These are phyloP conservation scores for Metarhizium brunneum DNA, from an alignment of 2,329 filamentous ascomycete genomes.

Conservation along the genomic window DNA sequence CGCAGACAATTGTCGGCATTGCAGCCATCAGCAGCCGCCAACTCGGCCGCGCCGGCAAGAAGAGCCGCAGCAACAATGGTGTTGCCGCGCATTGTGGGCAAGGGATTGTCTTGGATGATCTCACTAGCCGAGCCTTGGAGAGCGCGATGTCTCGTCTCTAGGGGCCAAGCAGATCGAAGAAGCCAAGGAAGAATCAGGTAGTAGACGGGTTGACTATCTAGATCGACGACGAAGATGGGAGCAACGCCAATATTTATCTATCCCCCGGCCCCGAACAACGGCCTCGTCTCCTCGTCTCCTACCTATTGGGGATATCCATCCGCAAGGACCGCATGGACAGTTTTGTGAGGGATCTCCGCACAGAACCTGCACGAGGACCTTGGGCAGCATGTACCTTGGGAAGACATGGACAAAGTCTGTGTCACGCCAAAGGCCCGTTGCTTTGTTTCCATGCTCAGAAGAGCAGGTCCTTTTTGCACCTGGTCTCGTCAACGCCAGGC, in stretches of 20 bases:
- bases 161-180: not conserved
- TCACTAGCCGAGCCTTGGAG: not conserved
- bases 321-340: not conserved
- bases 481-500: not conserved
- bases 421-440: not conserved
- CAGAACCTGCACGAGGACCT: not conserved
- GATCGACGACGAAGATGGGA: not conserved
- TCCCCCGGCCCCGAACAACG: not conserved
- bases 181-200: not conserved
- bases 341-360: not conserved
- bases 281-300: not conserved
- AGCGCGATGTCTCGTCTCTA: not conserved
- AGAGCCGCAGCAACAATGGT: conserved; percentile 4
- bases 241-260: not conserved
- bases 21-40: conserved; percentile 12
- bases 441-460: not conserved
- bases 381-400: not conserved
- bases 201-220: not conserved
- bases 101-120: not conserved
- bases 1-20: conserved; percentile 28
- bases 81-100: conserved; percentile 2
- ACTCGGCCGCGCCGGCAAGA: conserved; percentile 1
- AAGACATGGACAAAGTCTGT: not conserved
- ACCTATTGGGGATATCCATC: not conserved
- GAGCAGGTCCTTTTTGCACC: not conserved